phyloP scores from a whole-genome alignment of 2,329 filamentous ascomycete genomes.

The Colletotrichum siamense region DNA sequence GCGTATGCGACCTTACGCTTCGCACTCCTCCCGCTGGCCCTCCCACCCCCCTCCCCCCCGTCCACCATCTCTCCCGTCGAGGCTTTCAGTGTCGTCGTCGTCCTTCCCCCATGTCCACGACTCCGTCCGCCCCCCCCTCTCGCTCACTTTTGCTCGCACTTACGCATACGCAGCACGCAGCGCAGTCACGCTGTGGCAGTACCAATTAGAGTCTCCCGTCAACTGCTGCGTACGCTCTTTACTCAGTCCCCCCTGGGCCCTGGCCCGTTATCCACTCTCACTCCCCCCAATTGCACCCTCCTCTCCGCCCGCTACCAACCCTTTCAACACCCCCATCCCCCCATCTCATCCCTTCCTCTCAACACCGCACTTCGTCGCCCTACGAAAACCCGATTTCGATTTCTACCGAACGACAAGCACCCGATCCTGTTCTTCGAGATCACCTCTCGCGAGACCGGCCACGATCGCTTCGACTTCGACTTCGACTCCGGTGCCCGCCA shows the following conservation, averaged over 20 bases:
- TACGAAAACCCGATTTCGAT: conserved; percentile 15
- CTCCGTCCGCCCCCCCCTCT: neutral
- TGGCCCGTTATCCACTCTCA: neutral
- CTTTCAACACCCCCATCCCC: conserved; percentile 24
- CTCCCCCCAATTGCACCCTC: conserved; percentile 17
- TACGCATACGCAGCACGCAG: neutral
- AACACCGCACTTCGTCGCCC: conserved; percentile 8
- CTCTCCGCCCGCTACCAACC: conserved; percentile 23
- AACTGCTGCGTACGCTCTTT: conserved; percentile 9
- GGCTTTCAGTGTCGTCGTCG: neutral
- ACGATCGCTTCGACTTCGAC: conserved; percentile 4
- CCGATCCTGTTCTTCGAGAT: neutral
- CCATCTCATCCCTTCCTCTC: conserved; percentile 19
- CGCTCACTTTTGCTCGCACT: conserved; percentile 4
- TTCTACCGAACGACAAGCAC: conserved; percentile 11
- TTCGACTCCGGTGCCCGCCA: neutral
- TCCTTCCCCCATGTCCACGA: neutral
- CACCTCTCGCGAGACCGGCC: neutral
- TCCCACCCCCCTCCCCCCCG: neutral
- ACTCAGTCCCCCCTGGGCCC: conserved; percentile 2
- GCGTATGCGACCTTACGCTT: conserved; percentile 15
- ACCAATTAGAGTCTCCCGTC: neutral
- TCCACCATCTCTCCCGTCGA: neutral
- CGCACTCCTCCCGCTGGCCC: conserved; percentile 1
- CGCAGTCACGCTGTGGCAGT: neutral